Evolutionary conservation across 1,284 basidiomycete genomes (phyloP).

Genomic region (Peniophora sp.): DNA sequence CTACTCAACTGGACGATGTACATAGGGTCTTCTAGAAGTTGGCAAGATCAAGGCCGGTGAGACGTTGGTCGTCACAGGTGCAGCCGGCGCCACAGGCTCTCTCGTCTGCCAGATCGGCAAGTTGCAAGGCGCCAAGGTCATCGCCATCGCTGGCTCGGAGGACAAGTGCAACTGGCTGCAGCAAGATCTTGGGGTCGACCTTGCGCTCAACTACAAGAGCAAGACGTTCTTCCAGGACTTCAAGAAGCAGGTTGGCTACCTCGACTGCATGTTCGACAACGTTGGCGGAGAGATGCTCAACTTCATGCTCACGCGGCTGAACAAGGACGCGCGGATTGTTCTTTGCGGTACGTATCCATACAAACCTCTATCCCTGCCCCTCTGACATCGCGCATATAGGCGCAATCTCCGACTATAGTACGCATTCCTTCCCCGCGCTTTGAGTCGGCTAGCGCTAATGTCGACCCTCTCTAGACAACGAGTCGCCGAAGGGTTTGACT

Average conservation of each 20-base stretch:
- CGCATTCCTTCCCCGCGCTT: too few species aligned
- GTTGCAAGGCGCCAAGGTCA: not conserved
- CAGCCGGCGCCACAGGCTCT: not conserved
- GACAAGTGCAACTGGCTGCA: not conserved
- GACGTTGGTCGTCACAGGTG: not conserved
- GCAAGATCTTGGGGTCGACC: not conserved
- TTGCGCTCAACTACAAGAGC: constrained; percentile 3
- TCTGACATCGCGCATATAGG: not conserved
- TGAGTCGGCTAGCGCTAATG: too few species aligned
- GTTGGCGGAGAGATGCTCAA: constrained; percentile 83
- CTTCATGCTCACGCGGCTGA: constrained; percentile 59
- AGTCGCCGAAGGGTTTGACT: constrained; percentile 50
- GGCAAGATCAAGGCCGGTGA: not conserved
- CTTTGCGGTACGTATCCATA: constrained; percentile 48
- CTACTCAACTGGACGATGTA: not conserved
- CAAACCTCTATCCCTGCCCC: not conserved
- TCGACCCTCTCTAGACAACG: constrained; percentile 36
- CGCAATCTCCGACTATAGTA: constrained; percentile 79
- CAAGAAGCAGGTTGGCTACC: constrained; percentile 49
- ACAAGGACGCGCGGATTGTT: constrained; percentile 71
- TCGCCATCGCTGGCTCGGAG: not conserved
- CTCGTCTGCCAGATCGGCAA: constrained; percentile 1
- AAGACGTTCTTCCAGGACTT: constrained; percentile 39
- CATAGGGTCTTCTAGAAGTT: not conserved
- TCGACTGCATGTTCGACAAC: constrained; percentile 85